Base-by-base conservation (phyloP, 2,329 filamentous ascomycete genomes). In the Claviceps pazoutovae region DNA sequence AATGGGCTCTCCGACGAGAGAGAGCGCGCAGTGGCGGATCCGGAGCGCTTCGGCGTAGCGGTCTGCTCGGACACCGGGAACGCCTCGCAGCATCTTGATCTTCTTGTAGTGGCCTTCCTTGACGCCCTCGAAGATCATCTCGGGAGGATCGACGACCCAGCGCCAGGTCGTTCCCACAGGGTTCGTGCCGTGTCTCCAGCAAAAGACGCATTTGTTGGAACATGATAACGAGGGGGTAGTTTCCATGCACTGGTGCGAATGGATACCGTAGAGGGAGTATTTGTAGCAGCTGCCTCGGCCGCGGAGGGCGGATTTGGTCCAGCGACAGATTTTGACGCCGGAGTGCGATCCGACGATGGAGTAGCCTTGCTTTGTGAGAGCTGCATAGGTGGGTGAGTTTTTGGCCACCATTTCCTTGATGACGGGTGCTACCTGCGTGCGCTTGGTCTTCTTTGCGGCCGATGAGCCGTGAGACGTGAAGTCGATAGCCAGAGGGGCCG, bases 161-260 rank as follows among this genome's bases (percentile, higher is more conserved):
- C 91, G 83, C 91, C 93, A 97, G 4, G 86, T 95, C 2, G 93
- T 97, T 47, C 90, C 90, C 0, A 97, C 93, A 0, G 91, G 91
- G 65, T 97, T 98, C 0, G 93, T 97, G 50, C 91, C 93, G 64
- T 97, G 93, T 6, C 93, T 83, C 93, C 91, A 98, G 75, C 91
- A 98, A 68, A 97, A 98, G 58, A 98, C 88, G 67, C 93, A 97
- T 67, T 98, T 97, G 73, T 97, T 97, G 56, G 86, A 93, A 74
- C 91, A 98, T 9, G 88, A 95, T 4, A 98, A 79, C 0, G 90
- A 95, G 0, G 91, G 91, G 0, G 91, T 97, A 2, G 91, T 91
- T 69, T 98, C 91, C 93, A 98, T 98, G 68, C 91, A 98, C 55
- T 95, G 84, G 64, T 98, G 93, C 0, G 90, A 96, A 57, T 86